phyloP scores from a whole-genome alignment of 208 protist species.

The Leptomonas pyrrhocoris region DNA sequence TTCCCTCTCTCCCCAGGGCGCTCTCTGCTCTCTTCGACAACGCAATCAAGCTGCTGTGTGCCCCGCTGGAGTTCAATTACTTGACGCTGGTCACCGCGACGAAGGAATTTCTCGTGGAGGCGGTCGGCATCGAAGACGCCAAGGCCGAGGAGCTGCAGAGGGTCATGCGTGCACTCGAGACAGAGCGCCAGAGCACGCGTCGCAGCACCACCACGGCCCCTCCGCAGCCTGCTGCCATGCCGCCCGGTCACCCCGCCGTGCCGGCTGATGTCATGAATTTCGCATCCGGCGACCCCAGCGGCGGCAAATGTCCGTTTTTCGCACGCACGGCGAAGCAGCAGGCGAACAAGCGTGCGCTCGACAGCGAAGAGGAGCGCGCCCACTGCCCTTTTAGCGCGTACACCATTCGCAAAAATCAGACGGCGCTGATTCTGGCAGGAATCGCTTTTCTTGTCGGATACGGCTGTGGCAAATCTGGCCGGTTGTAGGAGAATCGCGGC shows the following conservation, averaged over 20 bases:
- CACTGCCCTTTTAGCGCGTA: conserved; percentile 54
- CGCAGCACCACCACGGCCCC: conserved; percentile 5
- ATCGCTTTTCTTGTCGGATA: conserved; percentile 49
- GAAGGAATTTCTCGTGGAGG: conserved; percentile 14
- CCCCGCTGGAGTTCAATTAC: conserved; percentile 53
- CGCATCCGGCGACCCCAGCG: conserved; percentile 34
- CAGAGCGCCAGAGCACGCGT: conserved; percentile 33
- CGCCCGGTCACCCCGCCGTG: conserved; percentile 13
- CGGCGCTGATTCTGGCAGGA: conserved; percentile 29
- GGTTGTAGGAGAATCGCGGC: neutral
- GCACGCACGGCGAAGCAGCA: conserved; percentile 9
- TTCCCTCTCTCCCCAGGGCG: conserved; percentile 48
- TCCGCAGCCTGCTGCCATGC: neutral
- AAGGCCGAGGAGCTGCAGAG: conserved; percentile 34
- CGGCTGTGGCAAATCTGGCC: conserved; percentile 5
- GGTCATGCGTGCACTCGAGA: conserved; percentile 33
- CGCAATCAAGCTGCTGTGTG: conserved; percentile 25
- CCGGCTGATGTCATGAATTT: conserved; percentile 6
- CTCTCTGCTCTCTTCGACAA: conserved; percentile 36
- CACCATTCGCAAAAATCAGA: conserved; percentile 26
- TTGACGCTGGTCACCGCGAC: conserved; percentile 41
- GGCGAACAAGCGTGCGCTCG: conserved; percentile 4
- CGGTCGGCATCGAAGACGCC: conserved; percentile 21
- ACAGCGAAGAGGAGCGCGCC: conserved; percentile 14
- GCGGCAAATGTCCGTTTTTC: conserved; percentile 61